phyloP scores from a whole-genome alignment of 2,329 filamentous ascomycete genomes.

The Neonectria neomacrospora region DNA sequence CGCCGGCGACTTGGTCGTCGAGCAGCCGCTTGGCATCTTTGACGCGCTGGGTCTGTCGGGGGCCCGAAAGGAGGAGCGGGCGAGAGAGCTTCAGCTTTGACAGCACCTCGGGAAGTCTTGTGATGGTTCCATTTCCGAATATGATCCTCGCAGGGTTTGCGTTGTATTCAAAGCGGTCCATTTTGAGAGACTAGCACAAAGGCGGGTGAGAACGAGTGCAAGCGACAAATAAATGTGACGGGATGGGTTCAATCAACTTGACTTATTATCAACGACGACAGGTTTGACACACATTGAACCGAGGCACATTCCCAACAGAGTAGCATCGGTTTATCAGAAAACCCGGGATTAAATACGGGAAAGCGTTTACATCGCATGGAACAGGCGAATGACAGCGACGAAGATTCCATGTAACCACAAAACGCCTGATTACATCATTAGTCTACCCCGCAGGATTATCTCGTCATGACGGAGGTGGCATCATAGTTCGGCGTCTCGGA shows the following conservation, averaged over 20 bases:
- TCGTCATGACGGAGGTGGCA: background rate
- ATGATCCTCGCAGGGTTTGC: slow-evolving; percentile 62
- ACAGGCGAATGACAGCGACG: too few species aligned
- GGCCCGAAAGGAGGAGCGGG: slow-evolving; percentile 68
- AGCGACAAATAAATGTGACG: background rate
- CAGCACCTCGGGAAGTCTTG: slow-evolving; percentile 57
- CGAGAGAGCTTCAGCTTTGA: slow-evolving; percentile 57
- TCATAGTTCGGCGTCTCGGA: background rate
- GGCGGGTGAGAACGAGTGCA: too few species aligned
- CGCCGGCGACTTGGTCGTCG: slow-evolving; percentile 19
- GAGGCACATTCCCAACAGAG: too few species aligned
- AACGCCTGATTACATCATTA: background rate
- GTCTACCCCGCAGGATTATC: background rate
- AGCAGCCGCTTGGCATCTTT: slow-evolving; percentile 30
- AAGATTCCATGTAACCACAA: too few species aligned
- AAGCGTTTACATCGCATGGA: background rate
- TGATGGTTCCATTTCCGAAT: slow-evolving; percentile 66
- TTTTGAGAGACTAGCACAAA: slow-evolving; percentile 36
- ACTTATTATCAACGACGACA: too few species aligned
- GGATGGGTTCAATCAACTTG: background rate
- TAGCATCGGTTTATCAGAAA: background rate
- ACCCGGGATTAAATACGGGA: background rate
- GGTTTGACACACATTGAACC: too few species aligned
- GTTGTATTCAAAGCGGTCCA: slow-evolving; percentile 68
- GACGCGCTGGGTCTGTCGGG: slow-evolving; percentile 40